Conservation (phyloP, 495 filamentous ascomycete species). For the Neurospora intermedia region DNA sequence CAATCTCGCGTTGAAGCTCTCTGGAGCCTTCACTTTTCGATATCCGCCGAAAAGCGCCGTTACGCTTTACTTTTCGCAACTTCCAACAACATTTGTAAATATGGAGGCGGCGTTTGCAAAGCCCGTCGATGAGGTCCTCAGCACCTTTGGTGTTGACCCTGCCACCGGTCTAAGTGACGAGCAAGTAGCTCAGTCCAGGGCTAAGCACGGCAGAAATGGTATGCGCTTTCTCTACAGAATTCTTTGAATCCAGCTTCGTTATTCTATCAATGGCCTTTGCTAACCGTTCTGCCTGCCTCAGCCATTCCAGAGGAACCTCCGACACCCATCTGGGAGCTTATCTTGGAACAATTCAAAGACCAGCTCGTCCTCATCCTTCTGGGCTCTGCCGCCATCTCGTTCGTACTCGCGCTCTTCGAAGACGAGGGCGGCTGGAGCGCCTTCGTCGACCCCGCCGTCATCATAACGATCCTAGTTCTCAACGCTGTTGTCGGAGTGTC, state of each 20-base stretch:
- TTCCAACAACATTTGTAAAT: slow-evolving; percentile 2
- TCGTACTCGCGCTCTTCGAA: slow-evolving; percentile 88
- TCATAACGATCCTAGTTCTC: slow-evolving; percentile 91
- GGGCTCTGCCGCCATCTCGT: slow-evolving; percentile 88
- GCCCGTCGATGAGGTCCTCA: slow-evolving; percentile 57
- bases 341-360: slow-evolving; percentile 98
- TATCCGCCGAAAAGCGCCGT: neutral
- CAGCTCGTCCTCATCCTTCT: slow-evolving; percentile 94
- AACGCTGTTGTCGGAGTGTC: slow-evolving; percentile 97
- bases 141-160: slow-evolving; percentile 59
- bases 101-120: slow-evolving; percentile 79
- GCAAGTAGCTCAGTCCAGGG: slow-evolving; percentile 51
- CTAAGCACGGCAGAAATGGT: slow-evolving; percentile 83
- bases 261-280: neutral
- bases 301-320: slow-evolving; percentile 92
- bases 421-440: slow-evolving; percentile 89
- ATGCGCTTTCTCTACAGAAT: slow-evolving; percentile 20
- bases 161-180: slow-evolving; percentile 54
- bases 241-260: neutral
- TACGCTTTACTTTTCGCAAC: neutral
- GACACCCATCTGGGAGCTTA: slow-evolving; percentile 92
- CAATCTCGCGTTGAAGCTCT: neutral
- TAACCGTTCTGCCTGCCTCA: slow-evolving; percentile 25
- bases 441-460: slow-evolving; percentile 97
- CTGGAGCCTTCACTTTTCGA: neutral